These are phyloP conservation scores for Mycena sanguinolenta DNA, from an alignment of 768 basidiomycete species.

Conservation along the genomic window DNA sequence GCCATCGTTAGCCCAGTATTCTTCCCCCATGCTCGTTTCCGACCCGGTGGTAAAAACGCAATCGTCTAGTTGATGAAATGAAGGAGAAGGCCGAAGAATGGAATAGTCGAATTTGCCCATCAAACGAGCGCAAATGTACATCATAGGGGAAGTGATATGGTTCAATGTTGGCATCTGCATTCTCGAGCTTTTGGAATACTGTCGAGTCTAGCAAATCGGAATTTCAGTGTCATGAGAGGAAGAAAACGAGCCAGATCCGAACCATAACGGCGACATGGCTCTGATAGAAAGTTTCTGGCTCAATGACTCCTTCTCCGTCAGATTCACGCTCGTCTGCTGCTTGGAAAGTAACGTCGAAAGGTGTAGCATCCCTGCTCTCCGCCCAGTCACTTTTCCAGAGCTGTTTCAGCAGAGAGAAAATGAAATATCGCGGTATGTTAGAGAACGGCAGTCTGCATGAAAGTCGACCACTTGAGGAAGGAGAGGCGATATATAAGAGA, in stretches of 20 bases:
- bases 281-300: slow-evolving; percentile 57
- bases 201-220: slow-evolving; percentile 14
- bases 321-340: slow-evolving; percentile 58
- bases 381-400: slow-evolving; percentile 65
- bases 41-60: not conserved
- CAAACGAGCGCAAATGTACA: slow-evolving; percentile 45
- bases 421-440: slow-evolving; percentile 56
- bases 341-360: slow-evolving; percentile 62
- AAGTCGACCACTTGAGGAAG: slow-evolving; percentile 54
- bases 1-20: slow-evolving; percentile 61
- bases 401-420: slow-evolving; percentile 49
- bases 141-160: slow-evolving; percentile 29
- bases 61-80: slow-evolving; percentile 39
- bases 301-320: slow-evolving; percentile 50
- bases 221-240: not conserved
- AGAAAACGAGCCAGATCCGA: slow-evolving; percentile 7
- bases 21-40: slow-evolving; percentile 40
- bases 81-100: slow-evolving; percentile 50
- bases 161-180: slow-evolving; percentile 23
- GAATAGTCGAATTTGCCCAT: slow-evolving; percentile 57
- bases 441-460: slow-evolving; percentile 56
- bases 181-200: not conserved
- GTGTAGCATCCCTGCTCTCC: slow-evolving; percentile 58
- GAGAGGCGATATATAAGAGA: slow-evolving; percentile 59
- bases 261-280: slow-evolving; percentile 58